These are phyloP conservation scores for Dothistroma pini DNA, from an alignment of 2,329 filamentous ascomycete species.

Conservation along the genomic window DNA sequence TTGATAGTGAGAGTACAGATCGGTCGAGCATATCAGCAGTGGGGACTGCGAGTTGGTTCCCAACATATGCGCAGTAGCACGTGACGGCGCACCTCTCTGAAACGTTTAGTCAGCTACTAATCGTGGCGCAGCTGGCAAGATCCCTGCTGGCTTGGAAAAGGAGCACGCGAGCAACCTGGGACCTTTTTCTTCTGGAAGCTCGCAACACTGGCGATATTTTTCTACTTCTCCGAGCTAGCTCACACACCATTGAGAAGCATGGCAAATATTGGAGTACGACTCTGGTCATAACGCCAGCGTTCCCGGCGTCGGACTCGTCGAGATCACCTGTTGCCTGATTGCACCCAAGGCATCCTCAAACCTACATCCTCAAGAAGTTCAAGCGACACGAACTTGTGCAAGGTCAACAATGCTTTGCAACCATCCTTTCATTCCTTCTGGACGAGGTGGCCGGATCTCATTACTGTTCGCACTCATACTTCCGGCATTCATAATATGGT, in stretches of 20 bases:
- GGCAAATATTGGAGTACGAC: too few relatives aligned
- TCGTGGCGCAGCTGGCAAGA: background rate
- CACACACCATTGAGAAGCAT: too few relatives aligned
- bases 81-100: too few relatives aligned
- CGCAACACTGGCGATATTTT: too few relatives aligned
- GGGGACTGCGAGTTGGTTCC: background rate
- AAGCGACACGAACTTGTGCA: too few relatives aligned
- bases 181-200: too few relatives aligned
- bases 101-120: too few relatives aligned
- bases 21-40: background rate
- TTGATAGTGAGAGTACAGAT: background rate
- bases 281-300: too few relatives aligned
- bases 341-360: background rate
- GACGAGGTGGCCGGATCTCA: conserved; percentile 8
- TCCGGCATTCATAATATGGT: conserved; percentile 12
- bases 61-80: background rate
- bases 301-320: too few relatives aligned
- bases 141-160: background rate
- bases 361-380: background rate
- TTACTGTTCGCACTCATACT: conserved; percentile 11
- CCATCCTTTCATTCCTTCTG: conserved; percentile 5
- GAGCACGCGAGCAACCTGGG: background rate
- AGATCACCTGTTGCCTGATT: background rate
- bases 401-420: background rate
- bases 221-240: too few relatives aligned